Base-by-base conservation (phyloP, 2,329 filamentous ascomycete species). In the Talaromyces sp. region DNA sequence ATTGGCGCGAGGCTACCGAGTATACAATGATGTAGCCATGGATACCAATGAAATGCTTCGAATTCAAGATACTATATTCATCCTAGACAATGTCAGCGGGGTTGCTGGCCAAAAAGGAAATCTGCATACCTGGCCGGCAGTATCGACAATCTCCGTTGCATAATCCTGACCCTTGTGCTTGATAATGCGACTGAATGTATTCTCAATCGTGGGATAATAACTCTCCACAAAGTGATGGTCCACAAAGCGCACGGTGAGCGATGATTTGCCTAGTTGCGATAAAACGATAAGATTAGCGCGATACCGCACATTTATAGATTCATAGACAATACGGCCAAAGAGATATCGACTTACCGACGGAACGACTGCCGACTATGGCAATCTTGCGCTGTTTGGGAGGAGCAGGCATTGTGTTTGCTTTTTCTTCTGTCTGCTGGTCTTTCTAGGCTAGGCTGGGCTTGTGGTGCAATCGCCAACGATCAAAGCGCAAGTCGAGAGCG, bases 11-110 rank as follows among this genome's bases (percentile, higher is more conserved):
- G 24, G 91, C 91, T 59, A 99, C 93, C n/a, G 93, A 97, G 81
- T 99, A 99, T 58, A 97, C 94, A 67, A 99, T 90, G 86, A 99
- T 93, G 79, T 98, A 99, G 65, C 95, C 95, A 82, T 99, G 95
- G 70, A 98, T 98, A 68, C 95, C 95, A 77, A 99, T 98, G 74
- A 98, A 98, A 77, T 98, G 94, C 82, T 98, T 98, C 68, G 92
- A 96, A 80, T 97, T 98, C 67, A 99, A 84, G 70, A 98, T 97
- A 76, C 92, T 96, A 83, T 99, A 99, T 80, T 99, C 95, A 83
- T 99, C 95, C 90, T 95, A 35, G 50, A 31, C 45, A 35, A 4
- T 45, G 47, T 64, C 39, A 64, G 63, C 27, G 3, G 47, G 31
- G n/a, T 31, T n/a, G 35, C 10, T 37, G 9, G 35, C 1, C 7